phyloP scores from a whole-genome alignment of 2,329 filamentous ascomycete species.

The Talaromyces sp. region DNA sequence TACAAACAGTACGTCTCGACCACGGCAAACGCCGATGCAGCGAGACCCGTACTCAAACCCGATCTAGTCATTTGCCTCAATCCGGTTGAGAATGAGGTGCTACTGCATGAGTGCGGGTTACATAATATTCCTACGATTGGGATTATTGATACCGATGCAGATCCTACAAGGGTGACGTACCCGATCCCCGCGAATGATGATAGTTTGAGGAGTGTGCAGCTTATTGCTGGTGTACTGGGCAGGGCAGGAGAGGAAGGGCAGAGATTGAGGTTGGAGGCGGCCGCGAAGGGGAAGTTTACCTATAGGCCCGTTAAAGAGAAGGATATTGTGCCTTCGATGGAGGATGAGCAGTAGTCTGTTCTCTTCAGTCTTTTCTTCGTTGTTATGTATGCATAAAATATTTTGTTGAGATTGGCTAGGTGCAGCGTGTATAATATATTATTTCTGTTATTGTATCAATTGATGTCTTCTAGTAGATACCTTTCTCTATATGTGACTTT shows the following conservation, averaged over 20 bases:
- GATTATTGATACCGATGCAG: conserved; percentile 87
- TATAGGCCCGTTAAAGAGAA: conserved; percentile 45
- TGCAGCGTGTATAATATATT: conserved; percentile 31
- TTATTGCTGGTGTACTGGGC: conserved; percentile 83
- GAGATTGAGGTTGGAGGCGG: conserved; percentile 62
- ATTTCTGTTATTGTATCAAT: neutral
- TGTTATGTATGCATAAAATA: conserved; percentile 7
- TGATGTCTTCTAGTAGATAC: neutral
- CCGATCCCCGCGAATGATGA: conserved; percentile 97
- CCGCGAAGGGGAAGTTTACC: conserved; percentile 61
- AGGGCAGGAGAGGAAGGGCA: conserved; percentile 79
- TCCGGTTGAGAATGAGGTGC: conserved; percentile 83
- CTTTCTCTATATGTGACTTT: neutral
- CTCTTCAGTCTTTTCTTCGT: neutral
- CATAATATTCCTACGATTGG: conserved; percentile 92
- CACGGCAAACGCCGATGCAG: conserved; percentile 24
- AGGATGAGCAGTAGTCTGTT: conserved; percentile 25
- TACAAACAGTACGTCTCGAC: conserved; percentile 63
- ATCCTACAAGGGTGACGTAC: conserved; percentile 93
- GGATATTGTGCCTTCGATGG: conserved; percentile 21
- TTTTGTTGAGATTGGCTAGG: neutral
- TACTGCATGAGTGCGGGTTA: conserved; percentile 86
- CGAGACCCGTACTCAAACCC: conserved; percentile 69
- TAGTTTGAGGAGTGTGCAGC: conserved; percentile 76
- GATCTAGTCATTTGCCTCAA: conserved; percentile 93